Conservation (phyloP, 2,329 filamentous ascomycete species). For the Cladosporium cucumerinum region DNA sequence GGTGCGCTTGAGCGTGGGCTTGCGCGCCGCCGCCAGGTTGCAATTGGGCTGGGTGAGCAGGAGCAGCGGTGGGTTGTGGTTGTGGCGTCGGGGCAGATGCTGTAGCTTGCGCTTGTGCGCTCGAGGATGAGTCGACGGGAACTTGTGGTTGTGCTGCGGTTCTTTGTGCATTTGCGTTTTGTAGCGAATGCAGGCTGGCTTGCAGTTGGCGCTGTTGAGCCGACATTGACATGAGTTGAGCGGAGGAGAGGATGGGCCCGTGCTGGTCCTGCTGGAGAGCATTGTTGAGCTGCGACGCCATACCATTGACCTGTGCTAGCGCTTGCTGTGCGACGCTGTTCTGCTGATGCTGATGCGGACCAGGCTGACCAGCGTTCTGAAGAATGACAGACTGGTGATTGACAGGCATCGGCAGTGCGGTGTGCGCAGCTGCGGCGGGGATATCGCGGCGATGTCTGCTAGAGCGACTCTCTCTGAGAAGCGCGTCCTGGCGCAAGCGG, state of each 20-base stretch:
- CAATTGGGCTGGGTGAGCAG: background rate
- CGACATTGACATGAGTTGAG: conserved; percentile 17
- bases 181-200: conserved; percentile 15
- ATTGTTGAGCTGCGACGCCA: conserved; percentile 17
- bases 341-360: conserved; percentile 19
- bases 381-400: conserved; percentile 9
- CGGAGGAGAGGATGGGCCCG: conserved; percentile 19
- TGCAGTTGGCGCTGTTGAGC: conserved; percentile 10
- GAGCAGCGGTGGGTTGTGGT: background rate
- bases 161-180: conserved; percentile 16
- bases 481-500: conserved; percentile 40
- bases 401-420: background rate
- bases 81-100: background rate
- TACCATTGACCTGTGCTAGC: conserved; percentile 21
- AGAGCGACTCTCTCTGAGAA: conserved; percentile 11
- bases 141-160: background rate
- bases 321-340: conserved; percentile 19
- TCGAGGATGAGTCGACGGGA: background rate
- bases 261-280: conserved; percentile 14
- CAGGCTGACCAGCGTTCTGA: conserved; percentile 10
- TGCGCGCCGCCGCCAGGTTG: background rate
- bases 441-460: conserved; percentile 17
- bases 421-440: background rate
- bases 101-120: conserved; percentile 6
- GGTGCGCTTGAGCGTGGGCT: background rate